Evolutionary conservation across 441 rosid genomes (phyloP).

Genomic region (Gossypium laxum): DNA sequence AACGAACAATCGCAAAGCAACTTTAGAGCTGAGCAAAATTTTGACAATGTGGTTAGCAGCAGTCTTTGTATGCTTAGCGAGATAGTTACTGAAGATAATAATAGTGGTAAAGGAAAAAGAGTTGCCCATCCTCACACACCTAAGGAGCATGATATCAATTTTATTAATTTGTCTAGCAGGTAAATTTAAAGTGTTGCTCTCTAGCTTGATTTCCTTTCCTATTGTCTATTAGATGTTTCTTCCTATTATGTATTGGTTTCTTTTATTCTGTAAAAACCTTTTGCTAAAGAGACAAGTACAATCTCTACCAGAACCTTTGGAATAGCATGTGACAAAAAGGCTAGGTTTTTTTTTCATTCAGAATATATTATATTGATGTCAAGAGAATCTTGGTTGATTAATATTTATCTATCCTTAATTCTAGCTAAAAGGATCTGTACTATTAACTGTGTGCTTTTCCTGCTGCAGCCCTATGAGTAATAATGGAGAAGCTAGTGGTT

Average conservation of each 20-base stretch:
- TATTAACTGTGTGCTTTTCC: constrained; percentile 5
- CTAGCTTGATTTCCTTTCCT: background rate
- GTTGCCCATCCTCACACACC: constrained; percentile 23
- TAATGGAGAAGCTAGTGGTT: constrained; percentile 18
- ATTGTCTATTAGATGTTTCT: constrained; percentile 1
- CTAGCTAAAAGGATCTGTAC: background rate
- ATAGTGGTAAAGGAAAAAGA: constrained; percentile 40
- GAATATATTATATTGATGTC: background rate
- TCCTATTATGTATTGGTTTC: background rate
- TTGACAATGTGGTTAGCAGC: constrained; percentile 24
- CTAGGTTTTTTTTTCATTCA: background rate
- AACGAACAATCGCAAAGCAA: constrained; percentile 23
- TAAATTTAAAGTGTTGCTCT: constrained; percentile 19
- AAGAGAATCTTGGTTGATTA: background rate
- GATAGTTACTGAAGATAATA: constrained; percentile 37
- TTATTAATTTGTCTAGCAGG: constrained; percentile 31
- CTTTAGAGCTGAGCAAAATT: constrained; percentile 18
- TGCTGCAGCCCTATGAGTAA: constrained; percentile 25
- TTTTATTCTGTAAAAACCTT: background rate
- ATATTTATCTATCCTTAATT: constrained; percentile 15
- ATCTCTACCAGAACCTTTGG: background rate
- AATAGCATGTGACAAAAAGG: background rate
- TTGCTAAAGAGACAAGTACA: background rate
- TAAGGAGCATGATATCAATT: constrained; percentile 21
- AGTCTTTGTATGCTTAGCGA: constrained; percentile 19